Evolutionary conservation across 306 rosid species (phyloP).

Genomic region (Rubus idaeus): DNA sequence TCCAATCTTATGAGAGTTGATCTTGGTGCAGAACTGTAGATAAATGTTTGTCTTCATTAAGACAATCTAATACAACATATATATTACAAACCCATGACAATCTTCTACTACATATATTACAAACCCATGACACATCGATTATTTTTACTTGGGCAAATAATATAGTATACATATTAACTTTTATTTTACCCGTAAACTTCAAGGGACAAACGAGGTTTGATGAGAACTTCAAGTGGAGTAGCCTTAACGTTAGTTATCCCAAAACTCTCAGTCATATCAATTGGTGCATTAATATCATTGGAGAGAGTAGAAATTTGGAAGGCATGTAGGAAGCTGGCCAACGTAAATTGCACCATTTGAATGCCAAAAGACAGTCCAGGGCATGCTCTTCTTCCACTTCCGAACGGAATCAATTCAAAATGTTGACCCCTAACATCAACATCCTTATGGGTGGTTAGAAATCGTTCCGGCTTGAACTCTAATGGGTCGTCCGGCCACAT

Average conservation of each 20-base stretch:
- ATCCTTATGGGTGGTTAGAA: constrained; percentile 23
- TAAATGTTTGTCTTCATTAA: too few species aligned
- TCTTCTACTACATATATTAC: too few species aligned
- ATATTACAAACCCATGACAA: too few species aligned
- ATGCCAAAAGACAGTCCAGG: constrained; percentile 28
- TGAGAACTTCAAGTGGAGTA: constrained; percentile 11
- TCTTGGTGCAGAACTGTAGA: too few species aligned
- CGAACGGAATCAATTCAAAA: constrained; percentile 38
- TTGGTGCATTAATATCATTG: not conserved
- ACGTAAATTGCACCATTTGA: constrained; percentile 4
- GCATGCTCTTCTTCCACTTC: constrained; percentile 41
- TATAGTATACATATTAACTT: too few species aligned
- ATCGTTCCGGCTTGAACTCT: constrained; percentile 35
- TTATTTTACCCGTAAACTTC: not conserved
- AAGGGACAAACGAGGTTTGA: constrained; percentile 17
- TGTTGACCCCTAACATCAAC: constrained; percentile 26
- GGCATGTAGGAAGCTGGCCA: constrained; percentile 34
- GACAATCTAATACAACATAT: too few species aligned
- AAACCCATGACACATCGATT: too few species aligned
- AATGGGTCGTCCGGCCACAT: constrained; percentile 24
- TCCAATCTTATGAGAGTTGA: too few species aligned
- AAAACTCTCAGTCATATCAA: constrained; percentile 33
- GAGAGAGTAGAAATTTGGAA: constrained; percentile 19
- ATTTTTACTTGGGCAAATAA: too few species aligned
- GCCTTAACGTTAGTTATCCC: constrained; percentile 27